These are phyloP conservation scores for Macaranga tanarius DNA, from an alignment of 441 rosid species.

Conservation along the genomic window DNA sequence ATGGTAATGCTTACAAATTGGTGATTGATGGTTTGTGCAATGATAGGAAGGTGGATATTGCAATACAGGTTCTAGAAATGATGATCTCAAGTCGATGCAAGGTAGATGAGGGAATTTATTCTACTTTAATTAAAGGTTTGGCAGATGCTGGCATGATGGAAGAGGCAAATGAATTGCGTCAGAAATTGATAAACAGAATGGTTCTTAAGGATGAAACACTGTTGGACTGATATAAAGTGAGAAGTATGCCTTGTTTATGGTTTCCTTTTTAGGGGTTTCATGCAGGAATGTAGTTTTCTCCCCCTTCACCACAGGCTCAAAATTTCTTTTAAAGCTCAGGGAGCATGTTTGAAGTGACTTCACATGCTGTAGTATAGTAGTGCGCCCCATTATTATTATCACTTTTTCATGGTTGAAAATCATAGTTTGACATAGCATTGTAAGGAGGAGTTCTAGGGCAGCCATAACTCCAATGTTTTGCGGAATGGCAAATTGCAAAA, in stretches of 20 bases:
- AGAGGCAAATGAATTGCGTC: conserved; percentile 56
- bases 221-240: conserved; percentile 3
- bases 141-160: conserved; percentile 66
- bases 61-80: conserved; percentile 62
- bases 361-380: not conserved
- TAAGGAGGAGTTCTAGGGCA: not conserved
- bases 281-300: not conserved
- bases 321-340: not conserved
- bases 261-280: not conserved
- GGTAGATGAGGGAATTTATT: conserved; percentile 49
- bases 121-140: conserved; percentile 44
- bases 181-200: conserved; percentile 48
- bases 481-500: not conserved
- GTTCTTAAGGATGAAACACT: conserved; percentile 31
- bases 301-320: not conserved
- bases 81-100: conserved; percentile 56
- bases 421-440: not conserved
- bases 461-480: not conserved
- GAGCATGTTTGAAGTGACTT: not conserved
- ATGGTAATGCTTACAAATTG: conserved; percentile 45
- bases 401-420: not conserved
- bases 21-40: conserved; percentile 59
- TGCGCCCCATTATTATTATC: not conserved
- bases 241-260: not conserved
- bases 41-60: conserved; percentile 56